Evolutionary conservation across 2,329 filamentous ascomycete genomes (phyloP).

Genomic region (Calonectria hongkongensis): DNA sequence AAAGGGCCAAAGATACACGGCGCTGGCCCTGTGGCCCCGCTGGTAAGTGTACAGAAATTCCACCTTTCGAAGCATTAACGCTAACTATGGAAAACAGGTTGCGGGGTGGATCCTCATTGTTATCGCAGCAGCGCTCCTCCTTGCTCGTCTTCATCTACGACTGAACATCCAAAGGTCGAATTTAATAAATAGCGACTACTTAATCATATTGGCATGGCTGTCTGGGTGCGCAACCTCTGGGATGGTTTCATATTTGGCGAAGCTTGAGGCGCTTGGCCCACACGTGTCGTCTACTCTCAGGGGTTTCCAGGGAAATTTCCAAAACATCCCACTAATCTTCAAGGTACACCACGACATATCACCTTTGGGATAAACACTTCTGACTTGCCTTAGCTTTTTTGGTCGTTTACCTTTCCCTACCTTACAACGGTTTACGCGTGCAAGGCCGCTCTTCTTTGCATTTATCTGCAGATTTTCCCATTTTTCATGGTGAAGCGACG

Average conservation of each 20-base stretch:
- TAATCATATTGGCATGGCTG: not conserved
- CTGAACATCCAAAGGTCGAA: not conserved
- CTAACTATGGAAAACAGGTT: not conserved
- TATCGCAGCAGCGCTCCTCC: not conserved
- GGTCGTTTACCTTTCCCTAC: not conserved
- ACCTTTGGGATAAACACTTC: not conserved
- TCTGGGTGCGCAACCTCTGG: not conserved
- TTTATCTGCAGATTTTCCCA: conserved; percentile 1
- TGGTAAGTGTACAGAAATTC: no score
- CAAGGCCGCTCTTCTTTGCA: not conserved
- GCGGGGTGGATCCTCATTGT: not conserved
- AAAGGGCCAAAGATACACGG: no score
- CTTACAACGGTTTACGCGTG: conserved; percentile 1
- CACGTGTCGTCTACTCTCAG: not conserved
- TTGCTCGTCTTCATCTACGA: not conserved
- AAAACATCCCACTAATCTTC: not conserved
- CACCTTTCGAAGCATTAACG: not conserved
- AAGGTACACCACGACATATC: not conserved
- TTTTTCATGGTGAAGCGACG: not conserved
- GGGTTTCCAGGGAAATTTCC: not conserved
- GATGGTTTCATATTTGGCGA: not conserved
- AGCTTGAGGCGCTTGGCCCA: not conserved
- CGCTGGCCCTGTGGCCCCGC: no score
- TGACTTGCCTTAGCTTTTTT: conserved; percentile 2
- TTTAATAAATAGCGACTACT: not conserved